Conservation (phyloP, 208 protist genomes). For the Naegleria fowleri region DNA sequence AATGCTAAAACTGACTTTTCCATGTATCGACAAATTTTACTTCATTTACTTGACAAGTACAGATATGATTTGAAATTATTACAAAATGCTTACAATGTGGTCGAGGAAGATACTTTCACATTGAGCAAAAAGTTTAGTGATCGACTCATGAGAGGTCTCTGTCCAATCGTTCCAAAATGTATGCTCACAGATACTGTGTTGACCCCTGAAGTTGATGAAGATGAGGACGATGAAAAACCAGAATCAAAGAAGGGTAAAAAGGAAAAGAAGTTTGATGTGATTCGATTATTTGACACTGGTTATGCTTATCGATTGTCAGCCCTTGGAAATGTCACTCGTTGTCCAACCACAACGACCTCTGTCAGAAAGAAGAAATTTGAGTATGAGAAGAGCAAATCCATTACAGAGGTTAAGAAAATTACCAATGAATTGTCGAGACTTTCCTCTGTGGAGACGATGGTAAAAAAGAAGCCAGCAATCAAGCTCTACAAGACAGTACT, state of each 20-base stretch:
- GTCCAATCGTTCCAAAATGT: slow-evolving; percentile 2
- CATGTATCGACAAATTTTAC: background rate
- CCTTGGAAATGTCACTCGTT: background rate
- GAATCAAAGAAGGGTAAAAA: background rate
- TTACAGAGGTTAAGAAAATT: background rate
- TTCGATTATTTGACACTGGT: background rate
- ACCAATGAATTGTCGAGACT: background rate
- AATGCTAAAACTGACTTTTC: background rate
- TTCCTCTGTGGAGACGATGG: background rate
- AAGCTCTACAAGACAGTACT: background rate
- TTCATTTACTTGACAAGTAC: background rate
- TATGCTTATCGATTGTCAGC: background rate
- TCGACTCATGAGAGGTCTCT: background rate
- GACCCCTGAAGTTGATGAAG: background rate
- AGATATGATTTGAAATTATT: background rate
- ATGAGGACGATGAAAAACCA: background rate
- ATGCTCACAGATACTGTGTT: background rate
- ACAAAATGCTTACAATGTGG: background rate
- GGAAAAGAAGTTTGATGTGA: slow-evolving; percentile 3
- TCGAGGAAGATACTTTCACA: background rate
- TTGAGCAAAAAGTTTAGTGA: slow-evolving; percentile 7
- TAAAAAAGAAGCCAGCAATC: background rate
- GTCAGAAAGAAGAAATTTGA: background rate
- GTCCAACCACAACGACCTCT: background rate
- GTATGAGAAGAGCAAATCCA: background rate